A percentile compares a stretch with the other conserved stretches of the same genome.
Evolutionary conservation across 2,329 filamentous ascomycete genomes (phyloP).

Genomic region (Aschersonia sp.): DNA sequence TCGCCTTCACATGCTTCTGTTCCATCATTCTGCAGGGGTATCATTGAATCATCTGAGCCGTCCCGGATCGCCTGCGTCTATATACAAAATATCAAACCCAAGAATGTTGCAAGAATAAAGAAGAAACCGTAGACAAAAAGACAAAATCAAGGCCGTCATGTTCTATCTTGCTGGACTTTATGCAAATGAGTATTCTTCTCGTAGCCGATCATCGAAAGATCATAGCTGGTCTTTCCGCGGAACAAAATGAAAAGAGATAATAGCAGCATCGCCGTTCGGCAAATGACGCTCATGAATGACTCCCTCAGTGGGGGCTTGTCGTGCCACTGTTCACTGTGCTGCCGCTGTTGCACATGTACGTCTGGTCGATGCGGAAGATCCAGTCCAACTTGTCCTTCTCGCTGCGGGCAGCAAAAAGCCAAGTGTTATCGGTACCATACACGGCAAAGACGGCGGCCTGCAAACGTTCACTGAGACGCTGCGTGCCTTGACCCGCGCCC

Average conservation of each 20-base stretch:
- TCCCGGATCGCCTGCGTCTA: constrained; percentile 1
- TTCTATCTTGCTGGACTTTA: no score
- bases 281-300: not conserved
- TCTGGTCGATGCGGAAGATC: constrained; percentile 91
- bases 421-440: constrained; percentile 89
- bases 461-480: constrained; percentile 41
- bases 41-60: constrained; percentile 2
- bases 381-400: constrained; percentile 93
- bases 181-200: no score
- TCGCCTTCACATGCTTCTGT: not conserved
- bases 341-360: constrained; percentile 36
- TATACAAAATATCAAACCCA: not conserved
- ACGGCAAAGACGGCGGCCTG: constrained; percentile 78
- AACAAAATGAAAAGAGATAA: no score
- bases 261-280: no score
- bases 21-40: constrained; percentile 1
- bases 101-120: not conserved
- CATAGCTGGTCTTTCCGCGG: no score
- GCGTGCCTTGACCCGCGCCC: constrained; percentile 24
- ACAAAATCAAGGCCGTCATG: not conserved
- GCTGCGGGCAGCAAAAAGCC: constrained; percentile 79
- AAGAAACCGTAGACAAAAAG: not conserved
- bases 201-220: no score
- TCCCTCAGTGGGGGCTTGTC: constrained; percentile 18
- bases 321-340: constrained; percentile 23